Evolutionary conservation across 2,329 filamentous ascomycete genomes (phyloP).

Genomic region (Beauveria caledonica): DNA sequence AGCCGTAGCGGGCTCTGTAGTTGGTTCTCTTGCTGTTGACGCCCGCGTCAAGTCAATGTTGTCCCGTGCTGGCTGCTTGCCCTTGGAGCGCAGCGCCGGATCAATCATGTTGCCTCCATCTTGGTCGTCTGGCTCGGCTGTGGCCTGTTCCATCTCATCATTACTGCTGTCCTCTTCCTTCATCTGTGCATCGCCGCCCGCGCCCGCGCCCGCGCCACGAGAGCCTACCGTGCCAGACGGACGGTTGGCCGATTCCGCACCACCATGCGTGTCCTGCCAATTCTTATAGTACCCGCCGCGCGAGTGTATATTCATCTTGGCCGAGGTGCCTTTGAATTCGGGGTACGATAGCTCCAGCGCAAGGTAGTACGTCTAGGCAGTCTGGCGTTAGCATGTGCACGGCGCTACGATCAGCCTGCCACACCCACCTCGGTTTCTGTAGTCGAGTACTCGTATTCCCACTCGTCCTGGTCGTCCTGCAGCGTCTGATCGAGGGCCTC

Average conservation of each 20-base stretch:
- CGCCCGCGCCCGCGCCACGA: not conserved
- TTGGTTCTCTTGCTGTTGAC: conserved; percentile 5
- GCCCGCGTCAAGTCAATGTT: conserved; percentile 9
- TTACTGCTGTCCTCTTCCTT: conserved; percentile 21
- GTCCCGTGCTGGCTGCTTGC: conserved; percentile 10
- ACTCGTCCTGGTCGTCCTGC: conserved; percentile 46
- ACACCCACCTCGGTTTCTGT: conserved; percentile 51
- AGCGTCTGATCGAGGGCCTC: conserved; percentile 19
- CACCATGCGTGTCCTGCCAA: conserved; percentile 24
- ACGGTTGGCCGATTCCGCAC: conserved; percentile 18
- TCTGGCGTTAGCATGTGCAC: not conserved
- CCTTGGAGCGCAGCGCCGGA: conserved; percentile 18
- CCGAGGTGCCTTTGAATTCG: conserved; percentile 42
- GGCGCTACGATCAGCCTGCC: not conserved
- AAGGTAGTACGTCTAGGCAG: conserved; percentile 51
- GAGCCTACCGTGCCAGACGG: not conserved
- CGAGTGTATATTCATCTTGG: conserved; percentile 29
- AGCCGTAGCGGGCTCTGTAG: conserved; percentile 3
- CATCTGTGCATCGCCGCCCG: conserved; percentile 12
- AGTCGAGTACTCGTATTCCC: conserved; percentile 59
- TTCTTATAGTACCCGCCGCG: conserved; percentile 40
- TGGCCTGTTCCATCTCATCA: conserved; percentile 25
- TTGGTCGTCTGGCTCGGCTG: conserved; percentile 19
- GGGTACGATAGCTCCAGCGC: conserved; percentile 55
- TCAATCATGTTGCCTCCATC: conserved; percentile 21